Percentiles rank a stretch among this genome's conserved stretches.
phyloP scores from a whole-genome alignment of 2,329 filamentous ascomycete species.

The Colletotrichum theobromicola region DNA sequence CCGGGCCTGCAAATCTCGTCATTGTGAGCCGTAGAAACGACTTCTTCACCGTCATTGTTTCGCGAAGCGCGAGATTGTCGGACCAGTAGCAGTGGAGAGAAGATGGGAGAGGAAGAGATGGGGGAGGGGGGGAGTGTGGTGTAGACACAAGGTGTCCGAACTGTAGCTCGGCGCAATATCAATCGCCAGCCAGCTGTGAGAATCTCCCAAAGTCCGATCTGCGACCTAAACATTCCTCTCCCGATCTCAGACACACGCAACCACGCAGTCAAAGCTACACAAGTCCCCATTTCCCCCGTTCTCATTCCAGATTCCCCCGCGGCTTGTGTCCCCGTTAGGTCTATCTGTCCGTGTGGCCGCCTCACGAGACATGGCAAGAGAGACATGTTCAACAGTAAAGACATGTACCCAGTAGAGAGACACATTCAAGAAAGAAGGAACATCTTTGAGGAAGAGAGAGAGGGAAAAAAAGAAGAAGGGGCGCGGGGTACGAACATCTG shows the following conservation, averaged over 20 bases:
- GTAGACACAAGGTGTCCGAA: not conserved
- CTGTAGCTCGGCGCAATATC: not conserved
- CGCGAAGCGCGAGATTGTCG: not conserved
- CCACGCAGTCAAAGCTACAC: not conserved
- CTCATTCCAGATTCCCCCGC: not conserved
- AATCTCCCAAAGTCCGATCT: not conserved
- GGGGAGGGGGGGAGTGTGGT: not conserved
- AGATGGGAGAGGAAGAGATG: not conserved
- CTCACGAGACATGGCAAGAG: not conserved
- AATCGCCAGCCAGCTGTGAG: not conserved
- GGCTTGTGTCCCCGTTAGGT: not conserved
- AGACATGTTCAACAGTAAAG: not conserved
- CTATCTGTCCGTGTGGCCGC: not conserved
- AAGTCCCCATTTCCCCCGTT: not conserved
- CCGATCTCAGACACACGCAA: constrained; percentile 2
- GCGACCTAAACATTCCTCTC: not conserved
- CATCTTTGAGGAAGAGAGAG: not conserved
- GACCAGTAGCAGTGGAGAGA: not conserved
- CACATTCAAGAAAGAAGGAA: constrained; percentile 1
- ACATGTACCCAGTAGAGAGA: not conserved
- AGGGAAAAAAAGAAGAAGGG: not conserved
- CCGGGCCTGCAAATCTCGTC: not conserved
- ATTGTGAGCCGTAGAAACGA: not conserved
- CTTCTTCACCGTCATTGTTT: not conserved
- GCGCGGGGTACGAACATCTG: not conserved